Percentiles rank a stretch among this genome's conserved stretches.
phyloP scores from a whole-genome alignment of 2,329 filamentous ascomycete species.

The Colletotrichum cereale region DNA sequence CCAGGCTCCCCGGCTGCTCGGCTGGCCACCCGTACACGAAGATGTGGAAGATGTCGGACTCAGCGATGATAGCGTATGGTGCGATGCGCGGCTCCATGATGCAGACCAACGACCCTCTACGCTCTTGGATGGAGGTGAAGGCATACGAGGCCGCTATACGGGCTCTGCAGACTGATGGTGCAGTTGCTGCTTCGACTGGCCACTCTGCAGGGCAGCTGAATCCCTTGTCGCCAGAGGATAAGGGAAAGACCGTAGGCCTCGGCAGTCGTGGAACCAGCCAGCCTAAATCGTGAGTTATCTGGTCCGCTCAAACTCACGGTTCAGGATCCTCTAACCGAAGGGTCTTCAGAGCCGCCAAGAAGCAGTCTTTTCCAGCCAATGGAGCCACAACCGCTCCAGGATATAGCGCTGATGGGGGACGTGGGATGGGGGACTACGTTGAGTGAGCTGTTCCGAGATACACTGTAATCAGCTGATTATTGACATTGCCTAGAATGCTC shows the following conservation, averaged over 20 bases:
- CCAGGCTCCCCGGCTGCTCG: constrained; percentile 37
- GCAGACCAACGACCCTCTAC: constrained; percentile 44
- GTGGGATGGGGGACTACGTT: constrained; percentile 6
- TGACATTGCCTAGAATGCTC: constrained; percentile 27
- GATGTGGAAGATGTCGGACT: constrained; percentile 44
- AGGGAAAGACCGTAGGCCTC: not conserved
- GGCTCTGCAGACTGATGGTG: not conserved
- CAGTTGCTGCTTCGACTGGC: not conserved
- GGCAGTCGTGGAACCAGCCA: not conserved
- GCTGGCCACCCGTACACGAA: constrained; percentile 35
- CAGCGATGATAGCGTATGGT: constrained; percentile 49
- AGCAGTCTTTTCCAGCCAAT: constrained; percentile 3
- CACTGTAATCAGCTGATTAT: not conserved
- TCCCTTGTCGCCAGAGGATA: not conserved
- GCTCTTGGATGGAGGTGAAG: constrained; percentile 44
- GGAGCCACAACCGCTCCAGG: not conserved
- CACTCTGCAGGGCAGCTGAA: not conserved
- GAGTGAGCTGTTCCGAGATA: constrained; percentile 8
- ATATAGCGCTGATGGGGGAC: not conserved
- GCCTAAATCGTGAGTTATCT: not conserved
- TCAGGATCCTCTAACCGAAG: not conserved
- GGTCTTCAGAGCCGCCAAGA: not conserved
- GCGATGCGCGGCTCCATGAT: constrained; percentile 49
- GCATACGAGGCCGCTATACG: constrained; percentile 8
- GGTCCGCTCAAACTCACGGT: not conserved